Conservation (phyloP, 257 asterid species). For the Petunia axillaris region DNA sequence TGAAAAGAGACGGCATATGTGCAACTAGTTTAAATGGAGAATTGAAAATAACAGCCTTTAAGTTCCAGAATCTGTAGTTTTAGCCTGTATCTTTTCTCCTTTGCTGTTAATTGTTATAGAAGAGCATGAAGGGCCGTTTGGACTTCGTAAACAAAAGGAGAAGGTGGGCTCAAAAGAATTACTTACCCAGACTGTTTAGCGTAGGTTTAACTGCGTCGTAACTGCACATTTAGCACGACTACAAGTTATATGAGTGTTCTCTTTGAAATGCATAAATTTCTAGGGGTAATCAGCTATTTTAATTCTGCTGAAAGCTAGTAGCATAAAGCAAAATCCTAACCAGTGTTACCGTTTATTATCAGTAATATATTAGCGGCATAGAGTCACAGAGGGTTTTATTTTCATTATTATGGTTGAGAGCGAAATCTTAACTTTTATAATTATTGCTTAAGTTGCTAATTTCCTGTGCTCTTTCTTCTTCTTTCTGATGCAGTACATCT, state of each 20-base stretch:
- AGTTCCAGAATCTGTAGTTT: background rate
- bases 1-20: background rate
- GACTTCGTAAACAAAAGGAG: background rate
- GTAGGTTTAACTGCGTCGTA: background rate
- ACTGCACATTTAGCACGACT: background rate
- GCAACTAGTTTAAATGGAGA: background rate
- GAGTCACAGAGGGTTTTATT: background rate
- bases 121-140: background rate
- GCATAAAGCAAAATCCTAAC: background rate
- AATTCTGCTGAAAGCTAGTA: constrained; percentile 3
- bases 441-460: background rate
- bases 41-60: background rate
- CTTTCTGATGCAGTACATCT: constrained; percentile 68
- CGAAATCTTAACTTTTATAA: background rate
- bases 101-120: background rate
- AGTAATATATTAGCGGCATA: background rate
- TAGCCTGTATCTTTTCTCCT: background rate
- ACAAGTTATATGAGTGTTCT: background rate
- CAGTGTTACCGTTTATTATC: background rate
- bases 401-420: constrained; percentile 2
- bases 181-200: background rate
- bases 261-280: background rate
- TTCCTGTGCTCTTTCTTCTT: background rate
- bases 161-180: background rate
- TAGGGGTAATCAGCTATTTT: background rate